These are phyloP conservation scores for Trichophyton verrucosum DNA, from an alignment of 2,329 filamentous ascomycete species.

Conservation along the genomic window DNA sequence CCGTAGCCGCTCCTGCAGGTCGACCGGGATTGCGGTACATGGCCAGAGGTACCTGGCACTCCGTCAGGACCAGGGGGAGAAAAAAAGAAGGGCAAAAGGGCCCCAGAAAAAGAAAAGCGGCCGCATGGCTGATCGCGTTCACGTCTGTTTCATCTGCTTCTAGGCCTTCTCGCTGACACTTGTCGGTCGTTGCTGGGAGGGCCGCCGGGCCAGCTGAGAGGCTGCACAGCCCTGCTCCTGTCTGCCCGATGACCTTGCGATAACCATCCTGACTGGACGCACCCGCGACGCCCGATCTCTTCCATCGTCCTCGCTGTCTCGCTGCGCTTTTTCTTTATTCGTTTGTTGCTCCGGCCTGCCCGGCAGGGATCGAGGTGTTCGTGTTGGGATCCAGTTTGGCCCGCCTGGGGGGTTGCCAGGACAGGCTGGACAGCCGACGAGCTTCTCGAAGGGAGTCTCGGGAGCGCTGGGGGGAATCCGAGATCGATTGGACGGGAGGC, in stretches of 20 bases:
- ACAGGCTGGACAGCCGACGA: not conserved
- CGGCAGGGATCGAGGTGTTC: not conserved
- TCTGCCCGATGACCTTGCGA: not conserved
- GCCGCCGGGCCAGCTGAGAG: not conserved
- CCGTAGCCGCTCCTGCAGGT: not conserved
- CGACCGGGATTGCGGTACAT: not conserved
- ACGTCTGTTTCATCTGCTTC: not conserved
- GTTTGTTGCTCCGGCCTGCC: not conserved
- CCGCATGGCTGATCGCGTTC: not conserved
- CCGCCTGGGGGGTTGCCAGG: not conserved
- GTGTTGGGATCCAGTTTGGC: not conserved
- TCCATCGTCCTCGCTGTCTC: not conserved
- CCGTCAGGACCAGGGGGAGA: not conserved
- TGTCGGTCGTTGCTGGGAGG: not conserved
- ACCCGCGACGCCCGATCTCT: too few relatives aligned
- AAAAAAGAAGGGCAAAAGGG: not conserved
- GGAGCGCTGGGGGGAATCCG: not conserved
- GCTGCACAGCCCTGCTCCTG: not conserved
- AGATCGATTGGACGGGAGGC: not conserved
- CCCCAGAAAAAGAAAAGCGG: not conserved
- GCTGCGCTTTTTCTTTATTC: not conserved
- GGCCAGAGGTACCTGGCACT: not conserved
- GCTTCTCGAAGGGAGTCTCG: not conserved
- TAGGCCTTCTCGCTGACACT: not conserved
- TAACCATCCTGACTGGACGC: not conserved